Evolutionary conservation across 331 rosid species (phyloP), one percentile per base, ranked within the genome.

Genomic region (Prunus yedoensis): DNA sequence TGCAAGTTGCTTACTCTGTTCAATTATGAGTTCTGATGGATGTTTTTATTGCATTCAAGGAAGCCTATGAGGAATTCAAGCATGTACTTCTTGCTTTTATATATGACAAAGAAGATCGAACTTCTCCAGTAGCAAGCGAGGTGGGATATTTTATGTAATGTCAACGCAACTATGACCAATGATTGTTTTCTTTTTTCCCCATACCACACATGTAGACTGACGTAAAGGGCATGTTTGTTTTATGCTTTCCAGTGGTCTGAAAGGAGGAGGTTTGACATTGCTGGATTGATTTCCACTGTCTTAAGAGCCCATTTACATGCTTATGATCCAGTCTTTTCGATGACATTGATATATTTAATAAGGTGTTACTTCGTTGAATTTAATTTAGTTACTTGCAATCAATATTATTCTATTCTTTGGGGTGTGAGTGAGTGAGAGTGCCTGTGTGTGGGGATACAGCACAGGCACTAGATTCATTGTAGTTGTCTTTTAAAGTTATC

Each of bases 51-150:
- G 80, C 77, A 59, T 77, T 91, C 74, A 89, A 95, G 99, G 99
- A 95, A 89, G 99, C 99, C 74, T 95, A 95, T 45, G 98, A 87
- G 94, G 99, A 95, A 81, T 95, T 95, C 89, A 95, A 95, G 89
- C 99, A 95, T 71, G 93, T 95, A 65, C 85, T 95, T 49, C 99
- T 95, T 59, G 96, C 99, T 43, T 89, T 95, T 80, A 88, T 95
- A 58, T 95, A 95, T 78, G 96, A 95, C 83, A 92, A 95, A 78
- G 91, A 89, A 20, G 97, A 92, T 81, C 88, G 68, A 50, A 78
- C 86, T 75, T 92, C 98, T 76, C 99, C 99, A 0, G 98, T 95
- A 70, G 96, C 91, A 25, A 83, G 87, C 57, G 98, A 92, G 97
- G 99, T 95, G 71, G 60, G 74, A 72, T 58, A 4, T 47, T 41